Conservation (phyloP, 176 grass and related monocot species). For the Paspalum vaginatum region DNA sequence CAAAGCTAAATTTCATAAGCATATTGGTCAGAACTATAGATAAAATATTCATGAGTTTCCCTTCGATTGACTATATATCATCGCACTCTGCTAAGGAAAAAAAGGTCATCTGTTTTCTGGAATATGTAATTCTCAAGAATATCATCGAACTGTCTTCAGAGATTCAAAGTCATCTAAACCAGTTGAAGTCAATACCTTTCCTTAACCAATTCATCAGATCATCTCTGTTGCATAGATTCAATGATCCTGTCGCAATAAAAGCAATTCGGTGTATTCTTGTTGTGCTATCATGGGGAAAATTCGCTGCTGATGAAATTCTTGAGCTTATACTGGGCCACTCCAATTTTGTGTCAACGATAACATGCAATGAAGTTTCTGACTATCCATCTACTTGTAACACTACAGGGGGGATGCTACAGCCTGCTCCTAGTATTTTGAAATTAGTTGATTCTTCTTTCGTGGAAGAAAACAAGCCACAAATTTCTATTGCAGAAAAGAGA, state of each 20-base stretch:
- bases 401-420: constrained; percentile 65
- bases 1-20: constrained; percentile 73
- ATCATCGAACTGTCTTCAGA: constrained; percentile 74
- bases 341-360: constrained; percentile 72
- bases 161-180: constrained; percentile 52
- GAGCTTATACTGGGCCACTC: constrained; percentile 92
- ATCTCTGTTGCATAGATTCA: constrained; percentile 88
- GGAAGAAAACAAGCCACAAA: constrained; percentile 38
- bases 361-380: constrained; percentile 46
- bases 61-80: constrained; percentile 29
- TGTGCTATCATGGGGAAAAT: constrained; percentile 73
- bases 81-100: constrained; percentile 30
- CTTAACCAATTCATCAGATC: constrained; percentile 79
- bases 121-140: constrained; percentile 83
- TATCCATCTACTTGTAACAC: constrained; percentile 52
- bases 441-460: constrained; percentile 51
- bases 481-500: constrained; percentile 54
- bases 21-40: constrained; percentile 70
- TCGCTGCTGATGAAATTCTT: constrained; percentile 72
- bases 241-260: constrained; percentile 76
- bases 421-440: constrained; percentile 81
- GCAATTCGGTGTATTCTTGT: constrained; percentile 78
- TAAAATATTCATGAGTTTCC: constrained; percentile 63
- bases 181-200: constrained; percentile 71
- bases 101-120: constrained; percentile 48